Evolutionary conservation across 257 asterid genomes (phyloP), one percentile per base, ranked within the genome.

Genomic region (Jacaranda mimosifolia): DNA sequence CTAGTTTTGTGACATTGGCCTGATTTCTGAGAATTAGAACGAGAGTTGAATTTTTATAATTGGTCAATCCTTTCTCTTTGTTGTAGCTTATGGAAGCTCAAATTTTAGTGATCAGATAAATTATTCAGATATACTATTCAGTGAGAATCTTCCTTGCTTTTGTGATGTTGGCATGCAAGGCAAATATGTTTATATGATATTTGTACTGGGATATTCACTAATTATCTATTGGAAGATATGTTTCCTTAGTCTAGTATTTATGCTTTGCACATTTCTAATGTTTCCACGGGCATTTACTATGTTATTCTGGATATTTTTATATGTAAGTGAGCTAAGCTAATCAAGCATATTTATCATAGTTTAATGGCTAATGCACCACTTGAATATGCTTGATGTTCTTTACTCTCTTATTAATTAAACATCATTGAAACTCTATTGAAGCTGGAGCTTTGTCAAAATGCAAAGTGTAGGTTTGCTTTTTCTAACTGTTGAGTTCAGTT

Each of bases 191-290:
- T 26, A 26, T 26, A 26, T 49, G 63, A 14, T 11, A 12, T 9
- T 70, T 65, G 14, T 48, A 7, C 51, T 15, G 78, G 76, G 66
- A 80, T 77, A 66, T 79, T 74, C 63, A 46, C 18, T 76, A 48
- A 52, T 52, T 68, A 55, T 58, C 64, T 15, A 36, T 42, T 73
- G 40, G 32, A 62, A 53, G 72, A 15, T 19, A 17, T 13, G 15
- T 6, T 40, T 43, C 49, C 21, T 32, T 45, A 36, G 32, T 26
- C 32, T 26, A 1, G 1, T 26, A 26, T 26, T 26, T 26, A 26
- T 26, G 32, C 32, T 26, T 26, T 26, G 32, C 32, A 26, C 32
- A 26, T 26, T 26, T 26, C 32, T 26, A 26, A 26, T 26, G 32
- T 26, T 26, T 26, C 32, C 32, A 26, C 32, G 32, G 32, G 32